Conservation (phyloP, 2,329 filamentous ascomycete genomes). For the Bipolaris zeicola region DNA sequence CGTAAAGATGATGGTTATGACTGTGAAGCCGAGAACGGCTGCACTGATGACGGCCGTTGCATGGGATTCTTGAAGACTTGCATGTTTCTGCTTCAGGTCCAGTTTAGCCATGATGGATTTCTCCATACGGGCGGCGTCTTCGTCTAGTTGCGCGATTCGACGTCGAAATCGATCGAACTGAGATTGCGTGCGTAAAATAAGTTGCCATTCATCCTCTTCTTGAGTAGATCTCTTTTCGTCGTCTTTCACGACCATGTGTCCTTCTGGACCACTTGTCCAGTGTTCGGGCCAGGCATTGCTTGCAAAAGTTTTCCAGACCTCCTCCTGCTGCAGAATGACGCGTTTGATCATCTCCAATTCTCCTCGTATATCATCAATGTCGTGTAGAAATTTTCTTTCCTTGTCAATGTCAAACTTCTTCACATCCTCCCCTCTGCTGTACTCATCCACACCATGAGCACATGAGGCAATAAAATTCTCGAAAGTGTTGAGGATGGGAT, state of each 20-base stretch:
- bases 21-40: neutral
- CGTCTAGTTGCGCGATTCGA: neutral
- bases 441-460: neutral
- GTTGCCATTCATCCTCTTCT: neutral
- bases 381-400: neutral
- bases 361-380: neutral
- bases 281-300: neutral
- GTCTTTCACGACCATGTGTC: neutral
- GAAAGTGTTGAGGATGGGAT: neutral
- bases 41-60: neutral
- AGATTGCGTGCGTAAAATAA: neutral
- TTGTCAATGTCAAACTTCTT: neutral
- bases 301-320: neutral
- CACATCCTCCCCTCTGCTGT: neutral
- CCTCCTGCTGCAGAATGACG: neutral
- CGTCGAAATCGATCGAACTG: neutral
- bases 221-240: neutral
- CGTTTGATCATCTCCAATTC: neutral
- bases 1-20: neutral
- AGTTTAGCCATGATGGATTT: neutral
- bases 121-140: neutral
- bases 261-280: neutral
- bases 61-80: neutral
- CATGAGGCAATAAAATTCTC: neutral
- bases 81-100: neutral